These are phyloP conservation scores for Podila epicladia DNA, from an alignment of 192 early-diverging fungal genomes.

Conservation along the genomic window DNA sequence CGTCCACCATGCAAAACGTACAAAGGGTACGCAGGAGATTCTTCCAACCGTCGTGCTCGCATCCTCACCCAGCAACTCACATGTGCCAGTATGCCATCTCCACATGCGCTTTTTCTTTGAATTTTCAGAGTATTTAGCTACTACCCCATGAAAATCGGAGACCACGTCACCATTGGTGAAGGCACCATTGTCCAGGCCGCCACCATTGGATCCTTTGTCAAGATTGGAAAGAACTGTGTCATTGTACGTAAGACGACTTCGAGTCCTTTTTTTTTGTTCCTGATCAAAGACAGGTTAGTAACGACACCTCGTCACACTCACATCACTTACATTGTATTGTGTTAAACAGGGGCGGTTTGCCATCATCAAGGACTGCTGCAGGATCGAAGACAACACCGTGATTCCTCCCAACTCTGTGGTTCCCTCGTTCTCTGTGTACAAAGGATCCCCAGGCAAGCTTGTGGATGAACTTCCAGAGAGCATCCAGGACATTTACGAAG, in stretches of 20 bases:
- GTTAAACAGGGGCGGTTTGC: slow-evolving; percentile 83
- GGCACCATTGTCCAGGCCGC: slow-evolving; percentile 92
- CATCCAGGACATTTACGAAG: slow-evolving; percentile 82
- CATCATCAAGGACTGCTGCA: slow-evolving; percentile 94
- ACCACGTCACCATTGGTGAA: slow-evolving; percentile 90
- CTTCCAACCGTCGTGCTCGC: neutral
- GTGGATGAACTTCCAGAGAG: slow-evolving; percentile 91
- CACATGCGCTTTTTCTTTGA: neutral
- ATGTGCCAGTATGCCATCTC: neutral
- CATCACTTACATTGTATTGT: neutral
- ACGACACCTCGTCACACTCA: neutral
- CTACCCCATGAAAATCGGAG: slow-evolving; percentile 98
- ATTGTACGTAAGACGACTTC: slow-evolving; percentile 70
- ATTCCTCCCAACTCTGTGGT: slow-evolving; percentile 92
- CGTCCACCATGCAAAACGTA: slow-evolving; percentile 96
- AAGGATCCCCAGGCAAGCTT: slow-evolving; percentile 82
- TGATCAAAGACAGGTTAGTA: neutral
- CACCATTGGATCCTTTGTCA: slow-evolving; percentile 88
- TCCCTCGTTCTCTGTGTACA: slow-evolving; percentile 91
- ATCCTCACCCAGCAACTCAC: neutral
- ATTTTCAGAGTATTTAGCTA: slow-evolving; percentile 86
- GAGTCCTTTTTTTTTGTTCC: too few species aligned
- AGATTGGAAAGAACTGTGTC: slow-evolving; percentile 93
- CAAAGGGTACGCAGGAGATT: slow-evolving; percentile 68
- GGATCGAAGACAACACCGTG: slow-evolving; percentile 91